Percentiles rank a stretch among this genome's conserved stretches.
phyloP scores from a whole-genome alignment of 2,329 filamentous ascomycete genomes.

The Claviceps monticola region DNA sequence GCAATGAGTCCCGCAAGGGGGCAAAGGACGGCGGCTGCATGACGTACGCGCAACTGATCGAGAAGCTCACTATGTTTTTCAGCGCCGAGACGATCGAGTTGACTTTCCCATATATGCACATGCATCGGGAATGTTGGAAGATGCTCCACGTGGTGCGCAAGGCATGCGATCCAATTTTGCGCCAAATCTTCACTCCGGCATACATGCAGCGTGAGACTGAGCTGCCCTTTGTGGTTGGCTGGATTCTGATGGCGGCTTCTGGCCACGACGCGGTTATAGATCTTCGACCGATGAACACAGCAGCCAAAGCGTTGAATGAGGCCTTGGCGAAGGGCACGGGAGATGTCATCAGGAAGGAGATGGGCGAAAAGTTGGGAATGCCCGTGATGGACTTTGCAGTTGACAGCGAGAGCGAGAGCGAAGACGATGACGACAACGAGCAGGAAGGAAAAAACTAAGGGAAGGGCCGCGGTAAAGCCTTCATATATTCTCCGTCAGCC shows the following conservation, averaged over 20 bases:
- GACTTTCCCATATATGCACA: slow-evolving; percentile 24
- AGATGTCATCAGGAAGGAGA: background rate
- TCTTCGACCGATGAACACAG: background rate
- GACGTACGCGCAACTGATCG: slow-evolving; percentile 15
- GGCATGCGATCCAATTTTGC: slow-evolving; percentile 17
- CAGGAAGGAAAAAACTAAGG: no score
- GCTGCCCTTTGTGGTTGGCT: slow-evolving; percentile 26
- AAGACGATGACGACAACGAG: background rate
- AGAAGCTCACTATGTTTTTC: slow-evolving; percentile 18
- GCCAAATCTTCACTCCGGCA: slow-evolving; percentile 16
- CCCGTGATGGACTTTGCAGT: background rate
- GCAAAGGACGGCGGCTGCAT: slow-evolving; percentile 1
- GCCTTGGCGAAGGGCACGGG: background rate
- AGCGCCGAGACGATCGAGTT: slow-evolving; percentile 23
- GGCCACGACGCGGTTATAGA: background rate
- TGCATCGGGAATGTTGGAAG: slow-evolving; percentile 28
- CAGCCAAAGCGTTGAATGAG: background rate
- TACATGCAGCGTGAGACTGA: slow-evolving; percentile 26
- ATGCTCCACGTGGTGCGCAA: slow-evolving; percentile 21
- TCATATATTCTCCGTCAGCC: no score
- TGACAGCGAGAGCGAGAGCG: background rate
- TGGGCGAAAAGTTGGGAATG: background rate
- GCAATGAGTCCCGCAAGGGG: background rate
- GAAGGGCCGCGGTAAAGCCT: background rate
- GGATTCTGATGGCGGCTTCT: slow-evolving; percentile 19